These are phyloP conservation scores for Chaetoceros muelleri DNA, from an alignment of 108 stramenopile genomes.

Conservation along the genomic window DNA sequence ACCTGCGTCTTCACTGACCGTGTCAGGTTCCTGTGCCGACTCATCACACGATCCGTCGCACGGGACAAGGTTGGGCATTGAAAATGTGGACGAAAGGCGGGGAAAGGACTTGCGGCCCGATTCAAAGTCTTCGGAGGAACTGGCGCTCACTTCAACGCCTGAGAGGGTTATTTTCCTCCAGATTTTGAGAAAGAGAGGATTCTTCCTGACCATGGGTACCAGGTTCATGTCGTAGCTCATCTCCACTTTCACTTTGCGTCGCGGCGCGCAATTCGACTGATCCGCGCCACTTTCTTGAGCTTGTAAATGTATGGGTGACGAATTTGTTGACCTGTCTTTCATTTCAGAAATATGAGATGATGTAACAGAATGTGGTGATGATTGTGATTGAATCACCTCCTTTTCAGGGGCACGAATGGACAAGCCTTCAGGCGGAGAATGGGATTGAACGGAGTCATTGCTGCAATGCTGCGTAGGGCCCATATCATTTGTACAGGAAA, in stretches of 20 bases:
- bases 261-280: background rate
- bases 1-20: background rate
- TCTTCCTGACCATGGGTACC: conserved; percentile 23
- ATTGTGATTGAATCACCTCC: too few species aligned
- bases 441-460: too few species aligned
- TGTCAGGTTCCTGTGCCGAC: background rate
- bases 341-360: too few species aligned
- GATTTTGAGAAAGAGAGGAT: conserved; percentile 14
- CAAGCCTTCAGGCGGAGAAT: too few species aligned
- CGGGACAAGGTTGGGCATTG: conserved; percentile 1
- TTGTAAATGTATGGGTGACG: too few species aligned
- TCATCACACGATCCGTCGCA: background rate
- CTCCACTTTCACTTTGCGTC: background rate
- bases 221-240: conserved; percentile 33
- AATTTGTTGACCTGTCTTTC: too few species aligned
- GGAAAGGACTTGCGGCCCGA: background rate
- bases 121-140: conserved; percentile 1
- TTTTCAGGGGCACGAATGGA: too few species aligned
- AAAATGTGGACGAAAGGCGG: background rate
- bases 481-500: too few species aligned
- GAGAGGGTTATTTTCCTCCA: background rate
- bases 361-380: too few species aligned
- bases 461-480: too few species aligned
- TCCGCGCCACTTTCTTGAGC: too few species aligned
- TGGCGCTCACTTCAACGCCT: conserved; percentile 4